Conservation (phyloP, 2,329 filamentous ascomycete species). For the Ophiostoma ulmi region DNA sequence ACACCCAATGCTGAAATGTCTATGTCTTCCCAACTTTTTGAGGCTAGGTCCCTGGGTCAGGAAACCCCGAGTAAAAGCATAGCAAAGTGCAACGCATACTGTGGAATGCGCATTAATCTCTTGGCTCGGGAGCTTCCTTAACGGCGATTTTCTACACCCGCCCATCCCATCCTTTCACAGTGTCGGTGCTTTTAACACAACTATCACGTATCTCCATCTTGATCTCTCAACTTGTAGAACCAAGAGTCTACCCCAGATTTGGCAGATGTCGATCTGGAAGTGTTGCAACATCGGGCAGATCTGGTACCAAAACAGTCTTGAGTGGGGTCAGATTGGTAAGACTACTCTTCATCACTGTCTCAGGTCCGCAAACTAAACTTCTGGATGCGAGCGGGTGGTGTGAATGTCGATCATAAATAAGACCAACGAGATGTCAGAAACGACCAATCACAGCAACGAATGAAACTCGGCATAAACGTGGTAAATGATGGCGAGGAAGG, state of each 20-base stretch:
- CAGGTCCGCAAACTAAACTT: background rate
- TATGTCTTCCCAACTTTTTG: too few relatives aligned
- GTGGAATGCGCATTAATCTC: background rate
- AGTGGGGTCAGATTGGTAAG: background rate
- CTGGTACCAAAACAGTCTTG: background rate
- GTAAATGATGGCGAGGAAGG: background rate
- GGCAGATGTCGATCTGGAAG: background rate
- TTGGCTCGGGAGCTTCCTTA: background rate
- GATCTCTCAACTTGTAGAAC: background rate
- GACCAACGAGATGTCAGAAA: background rate
- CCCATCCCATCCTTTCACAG: background rate
- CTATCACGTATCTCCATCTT: background rate
- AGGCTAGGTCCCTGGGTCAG: too few relatives aligned
- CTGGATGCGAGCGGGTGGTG: background rate
- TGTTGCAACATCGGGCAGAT: background rate
- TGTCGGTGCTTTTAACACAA: background rate
- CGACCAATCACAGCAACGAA: background rate
- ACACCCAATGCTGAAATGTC: too few relatives aligned
- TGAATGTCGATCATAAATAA: background rate
- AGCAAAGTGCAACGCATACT: background rate
- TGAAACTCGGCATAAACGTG: background rate
- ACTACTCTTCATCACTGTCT: background rate
- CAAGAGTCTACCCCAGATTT: background rate
- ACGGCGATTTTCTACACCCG: background rate
- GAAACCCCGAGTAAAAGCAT: too few relatives aligned